A percentile compares a stretch with the other conserved stretches of the same genome.
These are phyloP conservation scores for Forsythia suspensa DNA, from an alignment of 257 asterid species.

Conservation along the genomic window DNA sequence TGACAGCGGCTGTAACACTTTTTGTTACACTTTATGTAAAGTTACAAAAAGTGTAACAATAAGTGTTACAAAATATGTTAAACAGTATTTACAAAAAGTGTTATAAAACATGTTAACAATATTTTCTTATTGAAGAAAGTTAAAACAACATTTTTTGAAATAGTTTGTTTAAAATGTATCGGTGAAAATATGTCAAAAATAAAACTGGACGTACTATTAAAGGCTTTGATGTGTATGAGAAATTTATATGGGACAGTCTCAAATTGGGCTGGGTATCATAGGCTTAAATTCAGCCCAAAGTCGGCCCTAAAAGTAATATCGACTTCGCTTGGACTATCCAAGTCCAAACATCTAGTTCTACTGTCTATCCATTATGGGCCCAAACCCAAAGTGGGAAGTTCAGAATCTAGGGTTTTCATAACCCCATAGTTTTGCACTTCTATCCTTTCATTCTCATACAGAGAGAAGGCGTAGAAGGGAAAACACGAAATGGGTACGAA, in stretches of 20 bases:
- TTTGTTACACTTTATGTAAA: too few relatives aligned
- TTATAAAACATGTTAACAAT: too few relatives aligned
- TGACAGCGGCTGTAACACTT: too few relatives aligned
- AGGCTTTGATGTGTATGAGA: too few relatives aligned
- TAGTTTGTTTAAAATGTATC: too few relatives aligned
- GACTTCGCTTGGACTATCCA: not conserved
- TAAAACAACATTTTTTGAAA: too few relatives aligned
- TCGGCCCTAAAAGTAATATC: not conserved
- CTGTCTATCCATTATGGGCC: not conserved
- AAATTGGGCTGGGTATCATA: not conserved
- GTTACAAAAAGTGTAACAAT: too few relatives aligned
- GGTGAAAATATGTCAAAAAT: too few relatives aligned
- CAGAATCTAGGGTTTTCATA: not conserved
- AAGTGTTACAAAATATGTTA: too few relatives aligned
- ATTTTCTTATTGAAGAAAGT: too few relatives aligned
- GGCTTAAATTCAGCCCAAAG: not conserved
- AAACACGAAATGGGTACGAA: constrained; percentile 30
- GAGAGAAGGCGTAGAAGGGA: constrained; percentile 5
- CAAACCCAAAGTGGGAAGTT: not conserved
- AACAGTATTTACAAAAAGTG: too few relatives aligned
- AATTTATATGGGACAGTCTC: not conserved
- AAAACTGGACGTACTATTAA: too few relatives aligned
- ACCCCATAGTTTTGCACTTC: not conserved
- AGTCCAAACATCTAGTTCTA: not conserved
- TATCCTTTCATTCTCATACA: not conserved